Evolutionary conservation across 257 asterid species (phyloP).

Genomic region (Euphrasia confusa): DNA sequence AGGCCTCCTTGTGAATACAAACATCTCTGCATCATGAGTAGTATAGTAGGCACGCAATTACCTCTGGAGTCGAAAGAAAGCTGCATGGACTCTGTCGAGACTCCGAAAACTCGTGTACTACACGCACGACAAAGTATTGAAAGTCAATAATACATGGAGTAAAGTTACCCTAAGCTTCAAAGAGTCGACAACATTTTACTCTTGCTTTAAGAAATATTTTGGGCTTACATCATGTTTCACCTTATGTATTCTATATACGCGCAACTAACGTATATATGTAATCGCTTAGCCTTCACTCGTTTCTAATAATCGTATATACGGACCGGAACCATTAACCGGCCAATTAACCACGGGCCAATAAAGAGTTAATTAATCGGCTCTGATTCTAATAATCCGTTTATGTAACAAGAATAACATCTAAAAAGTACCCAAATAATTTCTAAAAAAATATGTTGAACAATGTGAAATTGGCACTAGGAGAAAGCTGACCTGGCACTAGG

Average conservation of each 20-base stretch:
- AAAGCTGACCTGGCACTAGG: slow-evolving; percentile 43
- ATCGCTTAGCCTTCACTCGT: too few species aligned
- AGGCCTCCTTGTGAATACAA: slow-evolving; percentile 59
- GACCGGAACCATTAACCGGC: too few species aligned
- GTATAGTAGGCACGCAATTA: slow-evolving; percentile 68
- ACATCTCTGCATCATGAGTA: slow-evolving; percentile 76
- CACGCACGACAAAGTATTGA: slow-evolving; percentile 2
- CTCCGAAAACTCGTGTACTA: slow-evolving; percentile 74
- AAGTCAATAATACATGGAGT: not conserved
- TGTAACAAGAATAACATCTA: not conserved
- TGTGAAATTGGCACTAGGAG: not conserved
- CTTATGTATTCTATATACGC: too few species aligned
- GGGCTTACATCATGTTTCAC: too few species aligned
- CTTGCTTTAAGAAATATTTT: too few species aligned
- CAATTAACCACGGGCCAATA: too few species aligned
- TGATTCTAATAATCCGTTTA: too few species aligned
- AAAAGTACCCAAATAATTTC: not conserved
- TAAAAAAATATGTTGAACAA: not conserved
- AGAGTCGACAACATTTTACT: not conserved
- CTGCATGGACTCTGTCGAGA: slow-evolving; percentile 77
- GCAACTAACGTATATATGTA: too few species aligned
- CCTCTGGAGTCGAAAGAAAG: slow-evolving; percentile 73
- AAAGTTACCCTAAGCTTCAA: too few species aligned
- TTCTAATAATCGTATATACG: too few species aligned
- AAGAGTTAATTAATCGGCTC: too few species aligned